Percentiles rank a stretch among this genome's conserved stretches.
phyloP scores from a whole-genome alignment of 768 basidiomycete species.

The Pleurotus djamor region DNA sequence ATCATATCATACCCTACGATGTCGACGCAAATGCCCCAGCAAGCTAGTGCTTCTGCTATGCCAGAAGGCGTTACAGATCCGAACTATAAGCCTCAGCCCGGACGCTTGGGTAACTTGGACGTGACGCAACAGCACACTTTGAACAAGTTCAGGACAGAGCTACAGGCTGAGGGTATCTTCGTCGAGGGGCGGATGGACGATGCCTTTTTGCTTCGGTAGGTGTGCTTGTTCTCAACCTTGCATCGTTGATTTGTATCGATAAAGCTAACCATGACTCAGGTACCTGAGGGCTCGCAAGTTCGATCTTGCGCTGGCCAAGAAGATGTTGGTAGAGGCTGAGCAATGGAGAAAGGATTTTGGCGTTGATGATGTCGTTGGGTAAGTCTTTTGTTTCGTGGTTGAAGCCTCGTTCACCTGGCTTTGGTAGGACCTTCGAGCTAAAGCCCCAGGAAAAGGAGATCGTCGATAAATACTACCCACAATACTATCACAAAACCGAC shows the following conservation, averaged over 20 bases:
- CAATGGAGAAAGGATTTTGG: constrained; percentile 89
- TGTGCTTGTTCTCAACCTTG: constrained; percentile 3
- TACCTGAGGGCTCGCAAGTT: constrained; percentile 95
- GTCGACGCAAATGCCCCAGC: constrained; percentile 14
- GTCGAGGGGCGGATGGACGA: constrained; percentile 70
- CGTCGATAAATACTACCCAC: constrained; percentile 93
- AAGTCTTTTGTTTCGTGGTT: constrained; percentile 16
- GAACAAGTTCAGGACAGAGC: constrained; percentile 63
- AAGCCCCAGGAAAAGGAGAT: constrained; percentile 59
- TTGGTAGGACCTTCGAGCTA: constrained; percentile 77
- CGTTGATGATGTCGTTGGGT: constrained; percentile 74
- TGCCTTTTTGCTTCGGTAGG: constrained; percentile 63
- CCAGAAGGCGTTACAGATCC: constrained; percentile 62
- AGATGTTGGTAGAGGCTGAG: constrained; percentile 80
- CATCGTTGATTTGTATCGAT: not conserved
- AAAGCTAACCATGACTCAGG: constrained; percentile 35
- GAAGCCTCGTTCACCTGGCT: not conserved
- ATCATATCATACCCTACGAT: not conserved
- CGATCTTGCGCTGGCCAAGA: constrained; percentile 76
- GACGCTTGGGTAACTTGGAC: constrained; percentile 78
- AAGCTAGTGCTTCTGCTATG: constrained; percentile 53
- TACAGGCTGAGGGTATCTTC: constrained; percentile 58
- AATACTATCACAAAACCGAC: constrained; percentile 96
- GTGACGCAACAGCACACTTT: constrained; percentile 60
- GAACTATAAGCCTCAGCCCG: constrained; percentile 65